Percentiles rank a stretch among this genome's conserved stretches.
These are phyloP conservation scores for Lipomyces chichibuensis DNA, from an alignment of 805 yeast genomes.

Conservation along the genomic window DNA sequence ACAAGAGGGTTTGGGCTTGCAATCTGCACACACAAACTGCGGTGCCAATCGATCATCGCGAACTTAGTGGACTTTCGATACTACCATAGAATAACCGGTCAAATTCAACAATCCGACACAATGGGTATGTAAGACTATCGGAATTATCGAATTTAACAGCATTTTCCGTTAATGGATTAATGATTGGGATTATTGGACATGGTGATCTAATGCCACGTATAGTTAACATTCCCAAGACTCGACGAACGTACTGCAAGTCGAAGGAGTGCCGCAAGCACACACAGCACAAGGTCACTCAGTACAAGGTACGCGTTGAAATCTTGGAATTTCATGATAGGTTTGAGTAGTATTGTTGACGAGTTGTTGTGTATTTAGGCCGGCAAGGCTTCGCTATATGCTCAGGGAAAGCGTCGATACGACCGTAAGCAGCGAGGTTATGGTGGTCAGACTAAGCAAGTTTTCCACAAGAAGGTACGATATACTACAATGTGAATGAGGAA, in stretches of 20 bases:
- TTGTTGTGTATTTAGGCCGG: constrained; percentile 63
- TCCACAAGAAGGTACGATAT: constrained; percentile 84
- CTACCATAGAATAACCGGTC: background rate
- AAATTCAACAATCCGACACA: background rate
- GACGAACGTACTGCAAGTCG: constrained; percentile 99
- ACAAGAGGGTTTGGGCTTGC: background rate
- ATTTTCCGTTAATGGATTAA: background rate
- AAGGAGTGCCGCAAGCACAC: constrained; percentile 99
- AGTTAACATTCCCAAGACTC: constrained; percentile 99
- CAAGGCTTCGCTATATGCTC: constrained; percentile 98
- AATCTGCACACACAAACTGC: background rate
- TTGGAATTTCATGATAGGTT: background rate
- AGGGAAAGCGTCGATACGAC: constrained; percentile 99
- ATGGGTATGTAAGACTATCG: background rate
- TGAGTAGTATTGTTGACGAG: background rate
- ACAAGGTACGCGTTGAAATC: constrained; percentile 55
- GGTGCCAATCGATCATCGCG: background rate
- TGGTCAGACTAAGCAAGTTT: constrained; percentile 99
- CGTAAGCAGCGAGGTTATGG: constrained; percentile 99
- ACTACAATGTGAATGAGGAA: background rate
- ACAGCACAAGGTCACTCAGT: constrained; percentile 99
- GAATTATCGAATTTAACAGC: background rate
- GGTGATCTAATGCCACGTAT: constrained; percentile 24
- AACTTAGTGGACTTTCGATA: background rate
- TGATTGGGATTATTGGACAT: background rate